Percentiles rank a stretch among this genome's conserved stretches.
Evolutionary conservation across 768 basidiomycete genomes (phyloP).

Genomic region (Trametes maxima): DNA sequence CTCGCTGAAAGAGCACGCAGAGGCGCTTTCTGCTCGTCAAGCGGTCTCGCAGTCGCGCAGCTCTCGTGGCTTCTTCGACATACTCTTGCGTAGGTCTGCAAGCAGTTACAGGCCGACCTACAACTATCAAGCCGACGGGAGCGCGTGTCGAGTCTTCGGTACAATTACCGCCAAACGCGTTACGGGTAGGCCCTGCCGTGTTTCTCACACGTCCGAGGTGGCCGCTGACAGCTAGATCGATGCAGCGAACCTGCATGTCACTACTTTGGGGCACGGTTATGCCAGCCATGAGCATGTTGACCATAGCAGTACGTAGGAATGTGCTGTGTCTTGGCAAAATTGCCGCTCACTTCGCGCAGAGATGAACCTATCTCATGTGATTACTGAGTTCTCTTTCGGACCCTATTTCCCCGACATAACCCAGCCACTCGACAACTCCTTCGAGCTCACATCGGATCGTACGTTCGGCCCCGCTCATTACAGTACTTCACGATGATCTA

Average conservation of each 20-base stretch:
- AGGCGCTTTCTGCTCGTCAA: constrained; percentile 66
- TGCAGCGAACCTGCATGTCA: constrained; percentile 88
- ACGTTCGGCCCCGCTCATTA: constrained; percentile 33
- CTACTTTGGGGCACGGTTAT: constrained; percentile 94
- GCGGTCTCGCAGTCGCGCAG: constrained; percentile 72
- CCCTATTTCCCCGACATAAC: constrained; percentile 94
- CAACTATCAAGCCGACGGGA: constrained; percentile 65
- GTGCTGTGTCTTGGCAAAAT: not conserved
- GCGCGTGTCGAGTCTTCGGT: constrained; percentile 87
- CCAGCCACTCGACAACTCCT: constrained; percentile 92
- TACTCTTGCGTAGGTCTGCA: constrained; percentile 48
- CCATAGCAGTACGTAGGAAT: constrained; percentile 67
- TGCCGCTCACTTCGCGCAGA: constrained; percentile 44
- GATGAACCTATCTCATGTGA: constrained; percentile 97
- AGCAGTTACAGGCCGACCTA: constrained; percentile 71
- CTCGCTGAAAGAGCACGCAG: constrained; percentile 68
- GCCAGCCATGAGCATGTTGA: constrained; percentile 84
- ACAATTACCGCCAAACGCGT: constrained; percentile 85
- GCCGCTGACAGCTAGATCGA: not conserved
- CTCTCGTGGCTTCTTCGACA: constrained; percentile 72
- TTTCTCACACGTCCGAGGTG: not conserved
- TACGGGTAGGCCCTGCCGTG: constrained; percentile 56
- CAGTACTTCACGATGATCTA: not conserved
- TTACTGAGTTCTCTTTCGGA: constrained; percentile 96
- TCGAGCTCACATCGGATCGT: constrained; percentile 73